Conservation (phyloP, 1,284 basidiomycete genomes). For the Thelephora terrestris region DNA sequence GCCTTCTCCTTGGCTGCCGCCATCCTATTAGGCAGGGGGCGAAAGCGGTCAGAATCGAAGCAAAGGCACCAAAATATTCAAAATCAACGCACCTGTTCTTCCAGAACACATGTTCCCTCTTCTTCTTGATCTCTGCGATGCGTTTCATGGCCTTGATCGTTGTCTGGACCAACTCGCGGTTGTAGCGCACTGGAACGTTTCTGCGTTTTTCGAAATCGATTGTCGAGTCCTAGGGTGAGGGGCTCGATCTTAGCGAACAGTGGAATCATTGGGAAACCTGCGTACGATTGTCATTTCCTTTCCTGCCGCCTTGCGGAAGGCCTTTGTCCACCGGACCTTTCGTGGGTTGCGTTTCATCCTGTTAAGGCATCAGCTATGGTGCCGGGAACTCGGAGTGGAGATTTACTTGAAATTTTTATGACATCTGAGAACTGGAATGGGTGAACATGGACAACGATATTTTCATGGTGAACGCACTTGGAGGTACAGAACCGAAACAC, state of each 20-base stretch:
- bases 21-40: conserved; percentile 59
- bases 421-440: conserved; percentile 42
- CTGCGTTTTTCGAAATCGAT: conserved; percentile 99
- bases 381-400: neutral
- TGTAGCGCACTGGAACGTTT: conserved; percentile 96
- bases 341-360: conserved; percentile 99
- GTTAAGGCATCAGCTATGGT: neutral
- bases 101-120: conserved; percentile 95
- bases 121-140: conserved; percentile 85
- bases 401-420: conserved; percentile 96
- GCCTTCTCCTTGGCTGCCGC: conserved; percentile 65
- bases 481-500: conserved; percentile 95
- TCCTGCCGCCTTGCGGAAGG: conserved; percentile 96
- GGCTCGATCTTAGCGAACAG: neutral
- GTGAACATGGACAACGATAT: conserved; percentile 4
- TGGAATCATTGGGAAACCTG: neutral
- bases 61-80: neutral
- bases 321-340: conserved; percentile 99
- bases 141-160: conserved; percentile 98
- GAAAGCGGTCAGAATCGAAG: neutral
- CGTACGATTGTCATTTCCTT: conserved; percentile 99
- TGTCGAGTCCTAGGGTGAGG: conserved; percentile 75
- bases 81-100: conserved; percentile 64
- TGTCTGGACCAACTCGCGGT: conserved; percentile 87
- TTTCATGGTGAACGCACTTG: conserved; percentile 50